Evolutionary conservation across 441 rosid genomes (phyloP), one percentile per base, ranked within the genome.

Genomic region (Arabidopsis lyrata): DNA sequence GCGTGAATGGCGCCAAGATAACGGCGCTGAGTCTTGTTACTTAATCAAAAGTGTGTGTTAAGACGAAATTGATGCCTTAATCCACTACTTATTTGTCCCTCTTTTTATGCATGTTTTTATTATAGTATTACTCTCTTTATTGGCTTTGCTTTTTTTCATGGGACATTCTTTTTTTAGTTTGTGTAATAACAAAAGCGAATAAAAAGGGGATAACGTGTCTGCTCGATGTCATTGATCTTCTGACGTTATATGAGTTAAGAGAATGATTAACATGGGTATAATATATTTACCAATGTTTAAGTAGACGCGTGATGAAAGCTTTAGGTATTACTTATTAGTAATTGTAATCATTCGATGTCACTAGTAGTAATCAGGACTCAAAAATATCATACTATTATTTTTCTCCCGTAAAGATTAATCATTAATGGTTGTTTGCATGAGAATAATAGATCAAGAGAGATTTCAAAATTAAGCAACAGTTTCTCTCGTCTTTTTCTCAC

Each of bases 1-100:
- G 74, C 74, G 78, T 68, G 69, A 67, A 68, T 75, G 74, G 69
- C 78, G 78, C 78, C 73, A 77, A 77, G 73, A 65, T 58, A 71
- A 77, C 80, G 72, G 76, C 76, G 77, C 80, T 64, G 73, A 65
- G 80, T 71, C 80, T 59, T 77, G 53, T 42, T 12, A 66, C 72
- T 58, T 66, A 65, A 50, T 70, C 50, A 66, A 77, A 41, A 41
- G 18, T 52, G 32, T 38, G 36, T 65, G 60, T 32, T 66, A 58
- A 71, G 44, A 58, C 72, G 73, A 50, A 66, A 77, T 71, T 58
- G 68, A 71, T 59, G 48, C 77, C 77, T 71, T 77, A 72, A 77
- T 75, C 49, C 54, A 29, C 24, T 67, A 14, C 34, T 34, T 10
- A 56, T 12, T n/a, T 39, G 31, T 48, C 12, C 50, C 65, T 61